Conservation (phyloP, 2,329 filamentous ascomycete species). For the Colletotrichum lini region DNA sequence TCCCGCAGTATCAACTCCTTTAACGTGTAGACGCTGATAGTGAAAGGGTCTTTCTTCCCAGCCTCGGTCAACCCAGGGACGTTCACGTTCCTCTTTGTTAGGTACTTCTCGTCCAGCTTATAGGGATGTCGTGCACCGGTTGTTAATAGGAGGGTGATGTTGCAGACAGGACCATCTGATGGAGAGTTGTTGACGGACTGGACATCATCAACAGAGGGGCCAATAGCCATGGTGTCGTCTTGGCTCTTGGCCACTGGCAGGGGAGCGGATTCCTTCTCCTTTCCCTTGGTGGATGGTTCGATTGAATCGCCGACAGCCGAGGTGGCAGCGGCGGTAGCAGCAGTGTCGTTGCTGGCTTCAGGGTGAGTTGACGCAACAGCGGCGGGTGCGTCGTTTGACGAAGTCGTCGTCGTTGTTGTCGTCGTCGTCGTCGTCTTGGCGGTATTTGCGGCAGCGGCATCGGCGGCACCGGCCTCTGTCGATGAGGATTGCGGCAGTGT, state of each 20-base stretch:
- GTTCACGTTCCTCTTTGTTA: conserved; percentile 83
- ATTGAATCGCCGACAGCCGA: conserved; percentile 29
- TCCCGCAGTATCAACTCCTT: conserved; percentile 95
- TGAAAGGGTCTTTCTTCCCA: conserved; percentile 82
- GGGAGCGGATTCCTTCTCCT: conserved; percentile 50
- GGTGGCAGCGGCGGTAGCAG: conserved; percentile 1
- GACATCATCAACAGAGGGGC: conserved; percentile 60
- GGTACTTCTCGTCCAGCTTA: conserved; percentile 88
- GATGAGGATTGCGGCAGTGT: conserved; percentile 48
- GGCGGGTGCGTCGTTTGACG: conserved; percentile 20
- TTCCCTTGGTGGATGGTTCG: conserved; percentile 50
- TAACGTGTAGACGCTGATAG: conserved; percentile 92
- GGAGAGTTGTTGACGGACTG: conserved; percentile 51
- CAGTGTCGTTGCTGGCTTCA: conserved; percentile 1
- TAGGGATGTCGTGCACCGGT: conserved; percentile 90
- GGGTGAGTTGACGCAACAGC: conserved; percentile 21
- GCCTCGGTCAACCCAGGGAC: conserved; percentile 75
- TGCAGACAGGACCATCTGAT: conserved; percentile 65
- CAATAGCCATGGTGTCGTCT: conserved; percentile 59
- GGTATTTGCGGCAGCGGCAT: conserved; percentile 28
- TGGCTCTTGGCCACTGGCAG: conserved; percentile 50
- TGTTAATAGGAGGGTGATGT: conserved; percentile 87
- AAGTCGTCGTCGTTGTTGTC: conserved; percentile 11
- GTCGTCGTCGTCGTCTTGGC: conserved; percentile 21
- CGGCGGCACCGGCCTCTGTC: conserved; percentile 24